Evolutionary conservation across 2,329 filamentous ascomycete genomes (phyloP).

Genomic region (Chrysoporthe deuterocubensis): DNA sequence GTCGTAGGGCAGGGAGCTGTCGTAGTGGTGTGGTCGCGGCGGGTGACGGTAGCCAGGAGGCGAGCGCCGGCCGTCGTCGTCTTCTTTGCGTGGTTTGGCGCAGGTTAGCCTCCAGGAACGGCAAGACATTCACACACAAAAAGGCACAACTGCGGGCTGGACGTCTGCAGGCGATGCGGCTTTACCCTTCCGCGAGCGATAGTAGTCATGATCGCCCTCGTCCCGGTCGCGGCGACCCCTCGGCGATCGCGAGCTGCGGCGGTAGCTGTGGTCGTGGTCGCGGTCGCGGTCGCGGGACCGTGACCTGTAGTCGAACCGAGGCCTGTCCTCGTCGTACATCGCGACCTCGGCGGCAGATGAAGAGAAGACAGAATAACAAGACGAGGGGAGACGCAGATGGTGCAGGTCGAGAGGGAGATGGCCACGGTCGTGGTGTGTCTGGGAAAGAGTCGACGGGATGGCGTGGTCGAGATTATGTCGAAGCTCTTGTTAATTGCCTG

Average conservation of each 20-base stretch:
- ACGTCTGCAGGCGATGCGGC: conserved; percentile 26
- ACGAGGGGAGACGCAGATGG: neutral
- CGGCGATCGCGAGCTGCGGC: conserved; percentile 28
- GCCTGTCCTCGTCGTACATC: conserved; percentile 51
- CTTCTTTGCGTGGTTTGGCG: conserved; percentile 22
- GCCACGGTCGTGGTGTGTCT: neutral
- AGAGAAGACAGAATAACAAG: conserved; percentile 19
- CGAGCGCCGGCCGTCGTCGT: conserved; percentile 19
- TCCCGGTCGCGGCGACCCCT: conserved; percentile 31
- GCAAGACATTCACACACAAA: conserved; percentile 7
- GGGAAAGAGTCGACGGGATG: neutral
- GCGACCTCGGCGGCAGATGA: conserved; percentile 30
- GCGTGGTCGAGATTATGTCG: too few relatives aligned
- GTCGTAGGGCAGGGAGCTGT: conserved; percentile 27
- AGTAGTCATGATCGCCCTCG: conserved; percentile 43
- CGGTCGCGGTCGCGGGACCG: conserved; percentile 39
- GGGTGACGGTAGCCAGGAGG: conserved; percentile 10
- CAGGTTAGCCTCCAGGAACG: conserved; percentile 26
- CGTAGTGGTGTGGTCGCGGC: conserved; percentile 17
- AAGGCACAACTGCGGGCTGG: conserved; percentile 6
- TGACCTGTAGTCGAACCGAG: conserved; percentile 36
- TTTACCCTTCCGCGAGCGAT: conserved; percentile 53
- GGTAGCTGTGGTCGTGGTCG: conserved; percentile 32
- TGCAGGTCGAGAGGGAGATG: neutral
- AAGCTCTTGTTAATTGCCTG: too few relatives aligned